Percentiles rank a stretch among this genome's conserved stretches.
These are phyloP conservation scores for Metrosideros polymorpha DNA, from an alignment of 441 rosid species.

Conservation along the genomic window DNA sequence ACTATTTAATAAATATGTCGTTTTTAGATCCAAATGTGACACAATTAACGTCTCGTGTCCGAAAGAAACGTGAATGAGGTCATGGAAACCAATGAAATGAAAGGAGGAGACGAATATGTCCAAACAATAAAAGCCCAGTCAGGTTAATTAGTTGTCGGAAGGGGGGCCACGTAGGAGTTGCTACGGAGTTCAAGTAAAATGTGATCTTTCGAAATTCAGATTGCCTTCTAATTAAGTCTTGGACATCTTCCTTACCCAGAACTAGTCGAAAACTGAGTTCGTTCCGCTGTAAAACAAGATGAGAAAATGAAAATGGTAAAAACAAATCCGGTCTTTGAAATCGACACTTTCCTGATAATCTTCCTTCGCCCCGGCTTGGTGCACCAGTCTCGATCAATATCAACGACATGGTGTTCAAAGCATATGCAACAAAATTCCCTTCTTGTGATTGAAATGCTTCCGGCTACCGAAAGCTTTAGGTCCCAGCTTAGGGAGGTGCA, in stretches of 20 bases:
- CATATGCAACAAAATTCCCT: too few species aligned
- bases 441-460: too few species aligned
- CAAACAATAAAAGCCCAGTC: background rate
- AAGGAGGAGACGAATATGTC: background rate
- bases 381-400: too few species aligned
- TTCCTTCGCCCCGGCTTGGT: too few species aligned
- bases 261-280: too few species aligned
- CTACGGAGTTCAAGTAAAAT: background rate
- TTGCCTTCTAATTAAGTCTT: background rate
- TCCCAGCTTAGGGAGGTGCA: too few species aligned
- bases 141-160: background rate
- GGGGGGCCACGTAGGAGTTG: background rate
- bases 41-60: background rate
- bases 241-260: background rate
- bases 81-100: background rate
- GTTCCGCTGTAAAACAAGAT: too few species aligned
- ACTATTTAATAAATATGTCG: background rate
- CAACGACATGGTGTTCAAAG: too few species aligned
- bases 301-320: background rate
- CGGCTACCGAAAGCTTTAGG: too few species aligned
- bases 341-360: too few species aligned
- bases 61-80: background rate
- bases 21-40: background rate
- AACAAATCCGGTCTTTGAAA: background rate
- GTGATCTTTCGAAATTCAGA: background rate